Evolutionary conservation across 2,329 filamentous ascomycete genomes (phyloP).

Genomic region (Fusarium coicis): DNA sequence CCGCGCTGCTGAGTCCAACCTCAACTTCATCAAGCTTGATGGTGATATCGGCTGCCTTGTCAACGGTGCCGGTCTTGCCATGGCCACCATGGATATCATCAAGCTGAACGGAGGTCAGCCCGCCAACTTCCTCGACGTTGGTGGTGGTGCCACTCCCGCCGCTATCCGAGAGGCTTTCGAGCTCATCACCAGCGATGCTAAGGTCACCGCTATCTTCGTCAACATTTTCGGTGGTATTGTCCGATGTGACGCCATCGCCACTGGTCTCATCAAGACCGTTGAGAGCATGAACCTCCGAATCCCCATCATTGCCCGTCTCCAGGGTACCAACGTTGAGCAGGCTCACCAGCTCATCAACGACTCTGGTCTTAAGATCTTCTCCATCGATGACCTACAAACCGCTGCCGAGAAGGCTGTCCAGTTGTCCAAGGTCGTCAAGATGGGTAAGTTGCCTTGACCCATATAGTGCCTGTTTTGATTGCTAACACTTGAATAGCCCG

Average conservation of each 20-base stretch:
- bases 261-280: slow-evolving; percentile 94
- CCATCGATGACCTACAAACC: slow-evolving; percentile 96
- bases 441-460: slow-evolving; percentile 71
- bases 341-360: slow-evolving; percentile 95
- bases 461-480: background rate
- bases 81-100: slow-evolving; percentile 99
- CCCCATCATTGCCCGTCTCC: slow-evolving; percentile 95
- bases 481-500: slow-evolving; percentile 67
- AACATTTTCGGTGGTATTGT: slow-evolving; percentile 99
- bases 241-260: slow-evolving; percentile 95
- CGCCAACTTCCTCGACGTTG: slow-evolving; percentile 99
- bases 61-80: slow-evolving; percentile 98
- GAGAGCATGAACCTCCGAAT: slow-evolving; percentile 95
- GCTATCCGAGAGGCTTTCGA: slow-evolving; percentile 98
- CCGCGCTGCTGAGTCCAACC: slow-evolving; percentile 89
- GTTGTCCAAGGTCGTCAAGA: slow-evolving; percentile 99
- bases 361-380: slow-evolving; percentile 99
- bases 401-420: slow-evolving; percentile 98
- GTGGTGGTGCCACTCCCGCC: slow-evolving; percentile 94
- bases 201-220: slow-evolving; percentile 98
- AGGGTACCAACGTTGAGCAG: slow-evolving; percentile 97
- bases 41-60: slow-evolving; percentile 99
- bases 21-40: slow-evolving; percentile 99
- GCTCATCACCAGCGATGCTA: slow-evolving; percentile 97
- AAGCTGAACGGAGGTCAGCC: slow-evolving; percentile 97